These are phyloP conservation scores for Penicillium mononematosum DNA, from an alignment of 495 filamentous ascomycete genomes.

Conservation along the genomic window DNA sequence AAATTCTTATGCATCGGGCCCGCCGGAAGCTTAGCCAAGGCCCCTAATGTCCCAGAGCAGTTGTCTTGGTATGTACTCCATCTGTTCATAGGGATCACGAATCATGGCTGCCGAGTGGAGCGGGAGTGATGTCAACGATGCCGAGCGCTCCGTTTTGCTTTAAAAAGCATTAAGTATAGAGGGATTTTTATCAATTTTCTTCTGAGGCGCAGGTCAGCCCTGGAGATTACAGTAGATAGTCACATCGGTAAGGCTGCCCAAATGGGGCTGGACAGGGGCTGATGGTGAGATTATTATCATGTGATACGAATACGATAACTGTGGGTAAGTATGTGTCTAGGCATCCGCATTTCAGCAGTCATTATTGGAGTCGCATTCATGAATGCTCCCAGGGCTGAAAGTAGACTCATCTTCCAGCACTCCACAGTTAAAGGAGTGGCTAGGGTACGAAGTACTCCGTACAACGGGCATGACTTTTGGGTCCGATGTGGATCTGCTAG, in stretches of 20 bases:
- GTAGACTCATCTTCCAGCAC: neutral
- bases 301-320: neutral
- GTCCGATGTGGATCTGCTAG: neutral
- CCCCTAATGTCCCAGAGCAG: slow-evolving; percentile 7
- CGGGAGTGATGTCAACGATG: slow-evolving; percentile 19
- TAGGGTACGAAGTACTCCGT: too few relatives aligned
- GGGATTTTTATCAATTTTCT: neutral
- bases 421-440: neutral
- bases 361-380: neutral
- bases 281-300: neutral
- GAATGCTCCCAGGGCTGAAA: neutral
- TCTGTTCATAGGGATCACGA: slow-evolving; percentile 14
- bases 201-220: neutral
- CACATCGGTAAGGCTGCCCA: neutral
- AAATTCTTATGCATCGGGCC: slow-evolving; percentile 27
- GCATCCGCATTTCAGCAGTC: slow-evolving; percentile 1
- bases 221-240: neutral
- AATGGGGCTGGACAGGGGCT: neutral
- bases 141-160: neutral
- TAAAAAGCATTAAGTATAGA: neutral
- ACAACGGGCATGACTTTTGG: neutral
- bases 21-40: slow-evolving; percentile 30
- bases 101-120: slow-evolving; percentile 21
- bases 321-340: neutral
- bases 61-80: slow-evolving; percentile 11